Percentiles rank a stretch among this genome's conserved stretches.
phyloP scores from a whole-genome alignment of 2,329 filamentous ascomycete genomes.

The Malbranchea cinnamomea region DNA sequence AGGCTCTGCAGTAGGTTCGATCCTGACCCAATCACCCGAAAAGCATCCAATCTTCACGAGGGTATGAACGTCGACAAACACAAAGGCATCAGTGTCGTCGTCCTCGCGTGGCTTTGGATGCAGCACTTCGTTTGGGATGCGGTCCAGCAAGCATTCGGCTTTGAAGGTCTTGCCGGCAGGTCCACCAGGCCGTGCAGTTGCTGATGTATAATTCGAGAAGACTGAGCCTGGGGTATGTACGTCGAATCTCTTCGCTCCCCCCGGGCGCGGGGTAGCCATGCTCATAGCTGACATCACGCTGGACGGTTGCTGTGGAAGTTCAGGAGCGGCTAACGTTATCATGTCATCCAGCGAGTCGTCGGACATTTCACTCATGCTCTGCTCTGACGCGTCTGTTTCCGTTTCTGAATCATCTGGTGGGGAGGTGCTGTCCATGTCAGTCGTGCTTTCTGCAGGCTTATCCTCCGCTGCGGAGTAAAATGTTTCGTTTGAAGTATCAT shows the following conservation, averaged over 20 bases:
- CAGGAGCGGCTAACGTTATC: slow-evolving; percentile 73
- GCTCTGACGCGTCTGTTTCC: slow-evolving; percentile 34
- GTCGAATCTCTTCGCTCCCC: slow-evolving; percentile 53
- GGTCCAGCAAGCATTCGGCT: slow-evolving; percentile 57
- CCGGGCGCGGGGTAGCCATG: slow-evolving; percentile 65
- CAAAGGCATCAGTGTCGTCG: slow-evolving; percentile 71
- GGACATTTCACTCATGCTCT: slow-evolving; percentile 58
- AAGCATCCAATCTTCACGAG: slow-evolving; percentile 88
- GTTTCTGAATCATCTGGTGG: slow-evolving; percentile 49
- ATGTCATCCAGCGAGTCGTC: slow-evolving; percentile 89
- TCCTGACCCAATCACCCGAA: slow-evolving; percentile 87
- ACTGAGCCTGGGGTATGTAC: slow-evolving; percentile 74
- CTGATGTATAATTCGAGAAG: slow-evolving; percentile 74
- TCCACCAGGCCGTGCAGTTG: slow-evolving; percentile 60
- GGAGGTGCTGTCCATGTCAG: slow-evolving; percentile 38
- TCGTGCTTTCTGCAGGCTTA: slow-evolving; percentile 30
- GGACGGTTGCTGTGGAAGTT: slow-evolving; percentile 59
- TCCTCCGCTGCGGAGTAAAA: slow-evolving; percentile 91
- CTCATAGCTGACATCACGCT: slow-evolving; percentile 69
- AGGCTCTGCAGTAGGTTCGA: slow-evolving; percentile 64
- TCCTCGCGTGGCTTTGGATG: slow-evolving; percentile 72
- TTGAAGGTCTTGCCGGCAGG: slow-evolving; percentile 70
- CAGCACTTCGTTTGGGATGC: slow-evolving; percentile 61
- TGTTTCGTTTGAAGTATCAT: slow-evolving; percentile 76
- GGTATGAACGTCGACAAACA: slow-evolving; percentile 80